Evolutionary conservation across 129 eudicot species (phyloP).

Genomic region (Flaveria trinervia): DNA sequence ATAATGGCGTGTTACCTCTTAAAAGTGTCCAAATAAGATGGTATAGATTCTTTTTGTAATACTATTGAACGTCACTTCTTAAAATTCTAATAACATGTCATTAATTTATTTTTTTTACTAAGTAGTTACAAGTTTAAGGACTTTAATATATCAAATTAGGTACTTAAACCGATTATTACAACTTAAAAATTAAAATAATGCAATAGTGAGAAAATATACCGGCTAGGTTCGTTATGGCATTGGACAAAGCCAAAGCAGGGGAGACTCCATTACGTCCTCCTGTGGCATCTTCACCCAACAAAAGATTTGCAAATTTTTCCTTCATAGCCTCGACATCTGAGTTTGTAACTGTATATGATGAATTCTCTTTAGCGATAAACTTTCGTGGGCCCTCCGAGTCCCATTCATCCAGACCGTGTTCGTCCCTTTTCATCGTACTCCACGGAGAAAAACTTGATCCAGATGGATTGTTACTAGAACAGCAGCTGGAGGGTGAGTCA

Average conservation of each 20-base stretch:
- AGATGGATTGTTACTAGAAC: constrained; percentile 73
- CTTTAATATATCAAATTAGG: background rate
- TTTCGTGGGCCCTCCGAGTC: constrained; percentile 50
- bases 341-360: constrained; percentile 17
- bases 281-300: constrained; percentile 87
- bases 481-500: constrained; percentile 80
- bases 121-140: background rate
- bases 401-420: constrained; percentile 56
- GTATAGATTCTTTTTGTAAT: background rate
- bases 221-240: constrained; percentile 80
- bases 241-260: constrained; percentile 80
- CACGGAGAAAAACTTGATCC: constrained; percentile 71
- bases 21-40: background rate
- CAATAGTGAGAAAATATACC: constrained; percentile 42
- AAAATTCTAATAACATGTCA: background rate
- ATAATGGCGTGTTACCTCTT: background rate
- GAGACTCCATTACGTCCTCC: constrained; percentile 78
- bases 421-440: constrained; percentile 63
- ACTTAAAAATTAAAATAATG: background rate
- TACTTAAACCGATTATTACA: background rate
- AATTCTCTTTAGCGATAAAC: background rate
- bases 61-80: background rate
- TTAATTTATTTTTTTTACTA: background rate
- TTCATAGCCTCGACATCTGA: constrained; percentile 74
- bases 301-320: constrained; percentile 77